phyloP scores from a whole-genome alignment of 495 filamentous ascomycete species.

The Filosporella fistucella region DNA sequence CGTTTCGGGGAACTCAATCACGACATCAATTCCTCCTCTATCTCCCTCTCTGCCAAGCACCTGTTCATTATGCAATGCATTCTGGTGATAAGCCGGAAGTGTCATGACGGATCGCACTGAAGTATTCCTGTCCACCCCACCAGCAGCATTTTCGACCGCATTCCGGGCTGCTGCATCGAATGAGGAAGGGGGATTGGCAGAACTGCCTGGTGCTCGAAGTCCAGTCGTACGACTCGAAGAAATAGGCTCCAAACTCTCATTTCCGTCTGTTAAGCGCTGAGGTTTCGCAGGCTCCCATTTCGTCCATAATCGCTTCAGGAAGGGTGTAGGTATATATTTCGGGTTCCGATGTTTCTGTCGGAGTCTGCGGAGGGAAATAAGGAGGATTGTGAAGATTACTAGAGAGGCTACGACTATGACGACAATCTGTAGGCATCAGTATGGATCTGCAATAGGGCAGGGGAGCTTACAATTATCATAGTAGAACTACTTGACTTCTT shows the following conservation, averaged over 20 bases:
- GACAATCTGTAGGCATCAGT: slow-evolving; percentile 19
- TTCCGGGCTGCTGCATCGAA: too few relatives aligned
- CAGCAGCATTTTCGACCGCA: slow-evolving; percentile 12
- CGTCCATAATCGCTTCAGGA: slow-evolving; percentile 56
- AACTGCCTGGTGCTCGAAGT: slow-evolving; percentile 15
- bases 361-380: slow-evolving; percentile 42
- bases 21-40: slow-evolving; percentile 84
- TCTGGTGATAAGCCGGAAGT: slow-evolving; percentile 68
- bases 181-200: too few relatives aligned
- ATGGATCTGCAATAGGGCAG: not conserved
- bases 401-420: slow-evolving; percentile 34
- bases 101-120: slow-evolving; percentile 91
- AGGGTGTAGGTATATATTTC: slow-evolving; percentile 52
- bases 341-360: slow-evolving; percentile 40
- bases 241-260: slow-evolving; percentile 25
- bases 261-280: slow-evolving; percentile 19
- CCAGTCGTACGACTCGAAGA: slow-evolving; percentile 11
- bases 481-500: not conserved
- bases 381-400: slow-evolving; percentile 37
- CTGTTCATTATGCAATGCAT: slow-evolving; percentile 69
- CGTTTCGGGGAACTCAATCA: slow-evolving; percentile 74
- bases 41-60: slow-evolving; percentile 91
- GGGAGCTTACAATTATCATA: not conserved
- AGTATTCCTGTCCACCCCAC: slow-evolving; percentile 73
- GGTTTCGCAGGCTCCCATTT: slow-evolving; percentile 46